Evolutionary conservation across 1,284 basidiomycete genomes (phyloP), one percentile per base, ranked within the genome.

Genomic region (Lentinus polychrous): DNA sequence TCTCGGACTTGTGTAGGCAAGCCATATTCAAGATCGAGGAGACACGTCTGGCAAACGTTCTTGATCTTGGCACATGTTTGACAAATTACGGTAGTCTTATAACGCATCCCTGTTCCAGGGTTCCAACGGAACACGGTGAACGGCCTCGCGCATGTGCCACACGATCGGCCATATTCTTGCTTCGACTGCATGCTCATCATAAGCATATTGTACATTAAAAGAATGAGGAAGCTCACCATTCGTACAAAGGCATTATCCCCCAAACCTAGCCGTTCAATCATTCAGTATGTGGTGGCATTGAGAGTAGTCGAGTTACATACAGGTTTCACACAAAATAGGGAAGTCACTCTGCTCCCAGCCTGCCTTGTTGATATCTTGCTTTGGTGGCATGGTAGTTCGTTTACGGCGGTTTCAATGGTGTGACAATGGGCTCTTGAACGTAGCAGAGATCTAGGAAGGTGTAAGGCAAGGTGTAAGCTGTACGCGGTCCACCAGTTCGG

Each of bases 41-140:
- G 74, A 66, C 96, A 99, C 0, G 94, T 98, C 71, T 99, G 96
- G 71, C 96, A 99, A 37, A 96, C 91, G 61, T 99, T 97, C 76
- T 98, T 97, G 59, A 97, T 87, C 74, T 97, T 99, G 34, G 95
- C 91, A 60, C 96, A 99, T 0, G 96, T 98, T 65, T 96, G 94
- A 70, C 96, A 99, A 56, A 99, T 86, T 54, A 98, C 95, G 3
- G 96, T 99, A 58, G 93, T 91, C 74, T 99, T 99, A 81, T 85
- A 96, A 36, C 96, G 84, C 64, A 85, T 88, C 37, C 94, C 95
- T 12, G 80, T 72, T 45, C 96, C 96, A 1, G 96, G 94, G 60
- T 97, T 95, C 96, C 96, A 99, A 41, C 94, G 86, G 69, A 99
- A 99, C 57, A 98, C 90, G 46, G 94, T 97, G 70, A 96, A 97